These are phyloP conservation scores for Fusarium compactum DNA, from an alignment of 2,329 filamentous ascomycete genomes.

Conservation along the genomic window DNA sequence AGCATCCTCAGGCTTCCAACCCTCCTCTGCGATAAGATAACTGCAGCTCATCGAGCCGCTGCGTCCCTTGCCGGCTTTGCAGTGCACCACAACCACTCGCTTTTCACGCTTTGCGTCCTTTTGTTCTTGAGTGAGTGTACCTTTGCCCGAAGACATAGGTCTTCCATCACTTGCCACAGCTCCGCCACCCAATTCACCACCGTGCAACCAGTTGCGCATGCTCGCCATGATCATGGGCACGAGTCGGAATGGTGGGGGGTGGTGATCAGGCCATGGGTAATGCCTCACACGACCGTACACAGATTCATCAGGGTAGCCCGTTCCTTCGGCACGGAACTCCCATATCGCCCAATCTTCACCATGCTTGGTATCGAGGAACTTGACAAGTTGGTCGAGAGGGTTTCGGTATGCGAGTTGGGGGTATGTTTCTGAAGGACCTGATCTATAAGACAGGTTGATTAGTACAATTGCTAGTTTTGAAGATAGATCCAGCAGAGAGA, in stretches of 20 bases:
- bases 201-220: conserved; percentile 88
- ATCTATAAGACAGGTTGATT: conserved; percentile 64
- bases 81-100: conserved; percentile 91
- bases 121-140: conserved; percentile 40
- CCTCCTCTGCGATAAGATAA: conserved; percentile 89
- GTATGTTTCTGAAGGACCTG: conserved; percentile 89
- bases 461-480: conserved; percentile 1
- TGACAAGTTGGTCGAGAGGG: conserved; percentile 86
- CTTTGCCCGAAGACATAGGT: conserved; percentile 30
- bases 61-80: conserved; percentile 95
- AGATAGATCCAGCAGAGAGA: rapidly evolving
- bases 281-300: conserved; percentile 89
- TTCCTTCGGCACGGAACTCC: conserved; percentile 97
- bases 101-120: conserved; percentile 54
- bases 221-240: conserved; percentile 90
- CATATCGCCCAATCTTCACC: conserved; percentile 90
- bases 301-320: conserved; percentile 91
- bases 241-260: conserved; percentile 91
- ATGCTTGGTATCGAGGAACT: conserved; percentile 89
- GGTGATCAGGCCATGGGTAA: conserved; percentile 97
- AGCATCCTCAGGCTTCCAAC: conserved; percentile 66
- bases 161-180: conserved; percentile 26
- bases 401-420: conserved; percentile 95
- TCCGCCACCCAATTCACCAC: conserved; percentile 56
- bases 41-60: conserved; percentile 90